These are phyloP conservation scores for Talaromyces rugulosus DNA, from an alignment of 2,329 filamentous ascomycete species.

Conservation along the genomic window DNA sequence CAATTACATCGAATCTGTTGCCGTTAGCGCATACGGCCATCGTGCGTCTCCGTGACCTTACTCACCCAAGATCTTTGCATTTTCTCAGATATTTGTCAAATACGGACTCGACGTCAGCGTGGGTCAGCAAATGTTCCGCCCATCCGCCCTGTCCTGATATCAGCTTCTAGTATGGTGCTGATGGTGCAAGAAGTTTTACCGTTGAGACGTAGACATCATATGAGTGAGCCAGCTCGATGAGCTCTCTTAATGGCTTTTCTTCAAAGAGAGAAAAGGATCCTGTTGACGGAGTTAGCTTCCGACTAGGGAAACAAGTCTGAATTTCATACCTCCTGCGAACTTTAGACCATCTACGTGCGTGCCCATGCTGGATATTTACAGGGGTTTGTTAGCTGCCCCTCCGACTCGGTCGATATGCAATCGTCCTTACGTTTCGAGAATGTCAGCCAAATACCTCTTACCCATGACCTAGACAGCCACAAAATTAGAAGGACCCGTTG, in stretches of 20 bases:
- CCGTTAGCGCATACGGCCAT: background rate
- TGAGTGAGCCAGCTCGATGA: slow-evolving; percentile 48
- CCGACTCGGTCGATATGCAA: background rate
- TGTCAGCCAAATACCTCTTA: slow-evolving; percentile 49
- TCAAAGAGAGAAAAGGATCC: slow-evolving; percentile 51
- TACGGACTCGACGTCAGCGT: slow-evolving; percentile 40
- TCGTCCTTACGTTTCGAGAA: slow-evolving; percentile 46
- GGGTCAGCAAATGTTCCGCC: slow-evolving; percentile 52
- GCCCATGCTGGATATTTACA: slow-evolving; percentile 40
- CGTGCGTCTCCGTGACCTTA: background rate
- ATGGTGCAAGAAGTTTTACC: slow-evolving; percentile 21
- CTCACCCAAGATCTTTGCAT: slow-evolving; percentile 49
- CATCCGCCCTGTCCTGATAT: slow-evolving; percentile 43
- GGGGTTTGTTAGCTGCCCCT: background rate
- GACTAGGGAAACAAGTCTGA: background rate
- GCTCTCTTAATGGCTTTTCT: slow-evolving; percentile 42
- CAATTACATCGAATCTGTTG: slow-evolving; percentile 50
- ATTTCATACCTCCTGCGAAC: slow-evolving; percentile 44
- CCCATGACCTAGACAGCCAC: slow-evolving; percentile 41
- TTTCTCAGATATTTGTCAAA: slow-evolving; percentile 51
- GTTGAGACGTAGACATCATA: slow-evolving; percentile 52
- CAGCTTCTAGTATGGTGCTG: background rate
- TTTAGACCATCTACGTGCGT: slow-evolving; percentile 54
- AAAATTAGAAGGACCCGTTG: background rate
- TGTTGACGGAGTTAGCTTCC: slow-evolving; percentile 5